phyloP scores from a whole-genome alignment of 2,329 filamentous ascomycete genomes.

The Dothideomycetes sp. region DNA sequence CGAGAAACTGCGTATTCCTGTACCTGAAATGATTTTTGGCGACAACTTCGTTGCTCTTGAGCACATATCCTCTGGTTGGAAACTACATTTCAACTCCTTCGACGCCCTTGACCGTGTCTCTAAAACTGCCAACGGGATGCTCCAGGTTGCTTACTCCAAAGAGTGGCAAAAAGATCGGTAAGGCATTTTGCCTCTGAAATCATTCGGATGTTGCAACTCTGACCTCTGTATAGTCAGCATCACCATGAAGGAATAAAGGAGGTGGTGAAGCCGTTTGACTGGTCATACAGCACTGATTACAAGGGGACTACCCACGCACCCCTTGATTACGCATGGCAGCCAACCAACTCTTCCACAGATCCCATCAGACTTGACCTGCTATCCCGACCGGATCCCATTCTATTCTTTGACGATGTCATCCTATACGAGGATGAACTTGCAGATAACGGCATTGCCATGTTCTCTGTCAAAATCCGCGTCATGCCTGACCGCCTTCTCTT shows the following conservation, averaged over 20 bases:
- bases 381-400: conserved; percentile 79
- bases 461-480: conserved; percentile 84
- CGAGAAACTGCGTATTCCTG: conserved; percentile 65
- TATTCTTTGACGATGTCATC: conserved; percentile 94
- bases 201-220: conserved; percentile 2
- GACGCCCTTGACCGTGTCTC: conserved; percentile 85
- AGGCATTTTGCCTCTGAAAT: conserved; percentile 30
- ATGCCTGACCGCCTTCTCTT: conserved; percentile 84
- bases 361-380: conserved; percentile 77
- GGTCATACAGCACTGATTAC: conserved; percentile 92
- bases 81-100: conserved; percentile 68
- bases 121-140: conserved; percentile 83
- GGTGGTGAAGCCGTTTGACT: conserved; percentile 92
- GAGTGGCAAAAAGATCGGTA: conserved; percentile 69
- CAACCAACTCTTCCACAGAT: conserved; percentile 25
- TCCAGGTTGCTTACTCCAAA: conserved; percentile 84
- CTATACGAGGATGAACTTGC: conserved; percentile 96
- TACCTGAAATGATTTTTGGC: conserved; percentile 98
- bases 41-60: conserved; percentile 75
- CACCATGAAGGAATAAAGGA: conserved; percentile 81
- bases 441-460: conserved; percentile 87
- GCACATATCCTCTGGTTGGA: conserved; percentile 67
- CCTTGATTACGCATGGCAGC: conserved; percentile 13
- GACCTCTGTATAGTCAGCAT: conserved; percentile 47
- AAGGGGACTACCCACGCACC: conserved; percentile 49